phyloP scores from a whole-genome alignment of 2,329 filamentous ascomycete genomes.

The Simplicillium aogashimaense region DNA sequence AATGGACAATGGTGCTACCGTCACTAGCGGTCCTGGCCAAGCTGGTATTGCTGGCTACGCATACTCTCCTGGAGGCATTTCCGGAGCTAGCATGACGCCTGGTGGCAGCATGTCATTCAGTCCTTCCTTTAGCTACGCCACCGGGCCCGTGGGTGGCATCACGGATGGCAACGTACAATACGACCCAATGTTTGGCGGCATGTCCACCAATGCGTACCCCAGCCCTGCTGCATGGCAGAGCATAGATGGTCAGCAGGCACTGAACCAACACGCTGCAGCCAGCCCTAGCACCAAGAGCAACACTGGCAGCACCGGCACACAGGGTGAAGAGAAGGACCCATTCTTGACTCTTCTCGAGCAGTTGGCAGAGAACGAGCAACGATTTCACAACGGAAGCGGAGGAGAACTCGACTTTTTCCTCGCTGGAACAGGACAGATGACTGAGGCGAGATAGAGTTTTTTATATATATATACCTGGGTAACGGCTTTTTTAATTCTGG shows the following conservation, averaged over 20 bases:
- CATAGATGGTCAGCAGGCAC: conserved; percentile 20
- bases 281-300: conserved; percentile 40
- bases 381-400: conserved; percentile 48
- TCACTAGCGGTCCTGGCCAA: conserved; percentile 3
- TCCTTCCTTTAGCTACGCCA: conserved; percentile 29
- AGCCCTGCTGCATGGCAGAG: conserved; percentile 41
- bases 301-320: conserved; percentile 36
- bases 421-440: conserved; percentile 12
- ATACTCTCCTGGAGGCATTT: conserved; percentile 12
- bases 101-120: conserved; percentile 26
- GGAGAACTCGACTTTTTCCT: conserved; percentile 75
- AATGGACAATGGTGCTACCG: conserved; percentile 2
- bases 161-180: conserved; percentile 28
- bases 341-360: conserved; percentile 74
- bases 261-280: conserved; percentile 18
- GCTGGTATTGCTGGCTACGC: conserved; percentile 22
- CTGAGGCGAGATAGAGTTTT: neutral
- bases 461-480: neutral
- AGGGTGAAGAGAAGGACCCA: conserved; percentile 64
- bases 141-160: conserved; percentile 15
- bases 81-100: conserved; percentile 16
- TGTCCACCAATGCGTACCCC: conserved; percentile 43
- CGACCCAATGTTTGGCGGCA: conserved; percentile 50
- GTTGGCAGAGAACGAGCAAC: conserved; percentile 69
- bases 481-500: no score